Base-by-base conservation (phyloP, 495 filamentous ascomycete genomes). In the Penicillium herquei region DNA sequence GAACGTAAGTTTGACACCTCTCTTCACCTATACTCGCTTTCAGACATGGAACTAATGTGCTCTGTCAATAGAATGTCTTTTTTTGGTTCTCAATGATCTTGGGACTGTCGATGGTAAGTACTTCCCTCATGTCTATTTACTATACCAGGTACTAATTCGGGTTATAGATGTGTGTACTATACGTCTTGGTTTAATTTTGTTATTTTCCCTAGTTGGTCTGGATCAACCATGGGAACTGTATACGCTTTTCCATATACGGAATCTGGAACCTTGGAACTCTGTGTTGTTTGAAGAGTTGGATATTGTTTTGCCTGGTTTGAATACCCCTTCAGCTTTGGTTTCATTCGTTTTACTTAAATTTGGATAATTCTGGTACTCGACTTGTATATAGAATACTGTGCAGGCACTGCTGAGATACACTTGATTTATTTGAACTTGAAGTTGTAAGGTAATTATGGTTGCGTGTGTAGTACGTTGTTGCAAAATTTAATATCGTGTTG, bases 1-100 rank as follows among this genome's bases (percentile, higher is more conserved):
- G 52, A 97, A 96, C 65, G 81, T 83, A 65, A 67, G 78, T 56
- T 18, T 26, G 21, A 26, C 21, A n/a, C n/a, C n/a, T n/a, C n/a
- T n/a, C n/a, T n/a, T n/a, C n/a, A n/a, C 4, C 21, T 26, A 26
- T 26, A 26, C 4, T 26, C 21, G 4, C 4, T 26, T 26, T 26
- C 2, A 26, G 1, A 26, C 21, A 26, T 26, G 21, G 4, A 26
- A 26, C 4, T 26, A 26, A 26, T 14, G 21, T 45, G 45, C 12
- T 13, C 10, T 11, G 17, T 8, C 1, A 18, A 21, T 42, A 74
- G 81, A 98, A 98, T 66, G 83, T 91, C 2, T 85, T 91, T 58
- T 98, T 98, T 65, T 98, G 94, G 94, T 87, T 82, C 62, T 90
- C 85, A 7, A 98, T 98, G 92, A 94, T 97, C 56, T 71, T 94